Base-by-base conservation (phyloP, 257 asterid genomes). In the Gentiana macrophylla region DNA sequence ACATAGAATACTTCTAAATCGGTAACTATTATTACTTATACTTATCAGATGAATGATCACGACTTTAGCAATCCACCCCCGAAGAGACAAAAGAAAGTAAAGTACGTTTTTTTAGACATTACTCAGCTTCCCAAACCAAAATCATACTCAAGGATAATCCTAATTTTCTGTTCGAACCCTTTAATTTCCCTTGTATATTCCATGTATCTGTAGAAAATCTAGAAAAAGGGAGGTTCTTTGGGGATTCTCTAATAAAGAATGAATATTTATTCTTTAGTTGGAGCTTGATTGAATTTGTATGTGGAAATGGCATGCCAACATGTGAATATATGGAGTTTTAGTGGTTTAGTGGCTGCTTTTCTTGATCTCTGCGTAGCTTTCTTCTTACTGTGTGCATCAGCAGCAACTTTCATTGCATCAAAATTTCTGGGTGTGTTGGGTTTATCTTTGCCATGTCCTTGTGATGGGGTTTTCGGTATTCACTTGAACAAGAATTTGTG, bases 281-380 rank as follows among this genome's bases (percentile, higher is more conserved):
- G 49, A 51, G 59, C 8, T 57, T 34, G 34, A 69, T 57, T 61
- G 36, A 49, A 56, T 54, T 59, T 33, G 62, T 67, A 1, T 53
- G 62, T 68, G 62, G 60, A 76, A 68, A 89, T 86, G 97, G 84
- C 76, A 8, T 86, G 97, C 77, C 71, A 69, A 62, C 77, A 72
- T 49, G 65, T 67, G 46, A 73, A 73, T 35, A 64, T 56, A 68
- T 92, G 98, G 98, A 83, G 72, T 68, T 74, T 92, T 63, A 71
- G 76, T 65, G 84, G 86, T 59, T 66, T 92, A 64, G 80, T 80
- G 35, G 88, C 81, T 60, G 90, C 94, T 55, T 85, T 84, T 80
- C 75, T 88, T 78, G 95, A 87, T 81, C 95, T 92, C 32, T 81
- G 74, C 13, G 79, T 88, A 53, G 86, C 86, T 7, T 88, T 81